Percentiles rank a stretch among this genome's conserved stretches.
Evolutionary conservation across 179 eudicot species (phyloP).

Genomic region (Vitellaria paradoxa): DNA sequence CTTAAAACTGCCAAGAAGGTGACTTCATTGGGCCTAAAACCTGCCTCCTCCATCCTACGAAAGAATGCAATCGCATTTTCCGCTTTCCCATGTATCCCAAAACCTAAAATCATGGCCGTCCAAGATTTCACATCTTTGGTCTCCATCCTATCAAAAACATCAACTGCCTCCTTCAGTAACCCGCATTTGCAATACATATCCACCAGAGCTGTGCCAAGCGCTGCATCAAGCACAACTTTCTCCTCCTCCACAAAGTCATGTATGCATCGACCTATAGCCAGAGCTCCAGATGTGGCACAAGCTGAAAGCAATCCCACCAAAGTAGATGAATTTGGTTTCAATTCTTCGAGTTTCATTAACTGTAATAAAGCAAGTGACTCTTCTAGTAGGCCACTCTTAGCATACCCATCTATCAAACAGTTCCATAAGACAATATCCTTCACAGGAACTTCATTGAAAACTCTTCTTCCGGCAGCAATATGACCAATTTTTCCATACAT

Average conservation of each 20-base stretch:
- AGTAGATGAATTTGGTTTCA: slow-evolving; percentile 44
- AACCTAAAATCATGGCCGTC: slow-evolving; percentile 44
- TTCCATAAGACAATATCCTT: slow-evolving; percentile 40
- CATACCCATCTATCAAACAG: slow-evolving; percentile 35
- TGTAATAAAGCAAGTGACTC: slow-evolving; percentile 19
- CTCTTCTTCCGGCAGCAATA: slow-evolving; percentile 21
- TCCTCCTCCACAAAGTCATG: slow-evolving; percentile 27
- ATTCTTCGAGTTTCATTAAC: slow-evolving; percentile 19
- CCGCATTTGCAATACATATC: slow-evolving; percentile 48
- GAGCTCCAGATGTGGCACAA: slow-evolving; percentile 36
- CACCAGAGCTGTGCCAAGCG: slow-evolving; percentile 36
- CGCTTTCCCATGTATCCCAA: slow-evolving; percentile 33
- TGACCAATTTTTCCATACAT: slow-evolving; percentile 31
- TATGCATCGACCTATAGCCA: slow-evolving; percentile 21
- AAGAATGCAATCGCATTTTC: slow-evolving; percentile 24
- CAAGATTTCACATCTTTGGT: slow-evolving; percentile 34
- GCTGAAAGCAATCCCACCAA: slow-evolving; percentile 36
- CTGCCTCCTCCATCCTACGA: slow-evolving; percentile 29
- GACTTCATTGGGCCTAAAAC: slow-evolving; percentile 30
- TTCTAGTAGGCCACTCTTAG: slow-evolving; percentile 30
- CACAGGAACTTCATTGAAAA: slow-evolving; percentile 25
- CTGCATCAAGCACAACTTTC: slow-evolving; percentile 24
- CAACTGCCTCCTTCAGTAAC: slow-evolving; percentile 25
- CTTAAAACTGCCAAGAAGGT: slow-evolving; percentile 37
- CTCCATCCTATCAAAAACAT: slow-evolving; percentile 27